Conservation (phyloP, 768 basidiomycete species). For the Hericium coralloides region DNA sequence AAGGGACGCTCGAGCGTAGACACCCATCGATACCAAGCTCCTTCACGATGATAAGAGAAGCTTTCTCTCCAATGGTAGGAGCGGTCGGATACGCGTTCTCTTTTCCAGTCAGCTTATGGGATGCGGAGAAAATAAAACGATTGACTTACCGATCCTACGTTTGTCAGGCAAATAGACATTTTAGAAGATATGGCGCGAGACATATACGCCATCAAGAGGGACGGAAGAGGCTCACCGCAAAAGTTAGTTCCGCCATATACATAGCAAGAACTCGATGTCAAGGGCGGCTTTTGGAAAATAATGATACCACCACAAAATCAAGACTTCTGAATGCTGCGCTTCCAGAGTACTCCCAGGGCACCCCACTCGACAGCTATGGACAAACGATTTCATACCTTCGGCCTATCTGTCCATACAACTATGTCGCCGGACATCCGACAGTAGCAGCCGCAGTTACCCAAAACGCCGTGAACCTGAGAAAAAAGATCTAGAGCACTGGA, state of each 20-base stretch:
- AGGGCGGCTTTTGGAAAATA: too few relatives aligned
- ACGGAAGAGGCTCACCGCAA: constrained; percentile 14
- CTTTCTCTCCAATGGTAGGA: constrained; percentile 49
- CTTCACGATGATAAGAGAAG: constrained; percentile 47
- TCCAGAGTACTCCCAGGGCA: neutral
- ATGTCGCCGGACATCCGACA: too few relatives aligned
- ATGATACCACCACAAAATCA: too few relatives aligned
- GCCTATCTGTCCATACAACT: too few relatives aligned
- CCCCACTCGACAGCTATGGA: neutral
- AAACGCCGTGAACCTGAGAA: too few relatives aligned
- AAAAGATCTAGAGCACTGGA: too few relatives aligned
- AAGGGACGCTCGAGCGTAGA: neutral
- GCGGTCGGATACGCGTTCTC: constrained; percentile 37
- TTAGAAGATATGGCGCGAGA: neutral
- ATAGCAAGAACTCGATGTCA: too few relatives aligned
- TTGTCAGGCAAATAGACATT: constrained; percentile 32
- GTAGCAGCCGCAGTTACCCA: too few relatives aligned
- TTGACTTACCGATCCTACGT: constrained; percentile 21
- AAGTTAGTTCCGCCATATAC: constrained; percentile 61
- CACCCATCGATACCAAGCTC: constrained; percentile 30
- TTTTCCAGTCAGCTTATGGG: neutral
- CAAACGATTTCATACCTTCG: too few relatives aligned
- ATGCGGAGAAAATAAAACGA: constrained; percentile 12
- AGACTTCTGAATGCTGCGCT: too few relatives aligned
- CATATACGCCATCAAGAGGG: neutral